Evolutionary conservation across 768 basidiomycete species (phyloP).

Genomic region (Serpula lacrymans): DNA sequence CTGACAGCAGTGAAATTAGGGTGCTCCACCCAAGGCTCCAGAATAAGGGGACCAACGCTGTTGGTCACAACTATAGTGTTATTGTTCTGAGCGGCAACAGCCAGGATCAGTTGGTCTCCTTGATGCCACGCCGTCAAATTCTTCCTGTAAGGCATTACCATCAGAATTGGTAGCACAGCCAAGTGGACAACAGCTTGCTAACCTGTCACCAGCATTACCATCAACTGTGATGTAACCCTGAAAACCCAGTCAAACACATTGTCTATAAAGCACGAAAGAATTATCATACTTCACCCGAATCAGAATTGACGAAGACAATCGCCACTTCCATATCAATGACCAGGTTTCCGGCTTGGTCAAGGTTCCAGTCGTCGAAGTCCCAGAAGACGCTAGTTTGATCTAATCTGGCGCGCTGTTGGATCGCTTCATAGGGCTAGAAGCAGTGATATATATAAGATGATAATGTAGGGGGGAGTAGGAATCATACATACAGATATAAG

Average conservation of each 20-base stretch:
- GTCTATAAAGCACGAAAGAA: constrained; percentile 1
- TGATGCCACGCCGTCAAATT: constrained; percentile 39
- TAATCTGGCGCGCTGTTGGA: constrained; percentile 66
- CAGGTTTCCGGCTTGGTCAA: constrained; percentile 43
- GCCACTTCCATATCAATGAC: constrained; percentile 56
- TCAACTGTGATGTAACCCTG: constrained; percentile 56
- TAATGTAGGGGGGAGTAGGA: neutral
- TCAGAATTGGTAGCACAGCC: neutral
- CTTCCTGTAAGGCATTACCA: constrained; percentile 17
- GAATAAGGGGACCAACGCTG: constrained; percentile 55
- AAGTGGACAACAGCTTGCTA: constrained; percentile 1
- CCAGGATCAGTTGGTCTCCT: constrained; percentile 39
- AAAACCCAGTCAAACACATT: constrained; percentile 17
- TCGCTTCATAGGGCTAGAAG: constrained; percentile 70
- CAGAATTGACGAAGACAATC: constrained; percentile 77
- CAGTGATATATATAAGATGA: neutral
- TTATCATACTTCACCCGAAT: constrained; percentile 68
- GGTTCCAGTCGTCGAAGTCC: constrained; percentile 69
- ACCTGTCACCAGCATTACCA: constrained; percentile 43
- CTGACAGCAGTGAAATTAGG: constrained; percentile 68
- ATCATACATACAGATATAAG: constrained; percentile 58
- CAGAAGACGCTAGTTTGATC: constrained; percentile 66
- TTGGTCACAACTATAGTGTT: constrained; percentile 27
- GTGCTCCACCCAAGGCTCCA: constrained; percentile 69
- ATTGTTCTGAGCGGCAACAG: constrained; percentile 62